A percentile compares a stretch with the other conserved stretches of the same genome.
Conservation (phyloP, 208 protist species). For the Trichomonas vaginalis region DNA sequence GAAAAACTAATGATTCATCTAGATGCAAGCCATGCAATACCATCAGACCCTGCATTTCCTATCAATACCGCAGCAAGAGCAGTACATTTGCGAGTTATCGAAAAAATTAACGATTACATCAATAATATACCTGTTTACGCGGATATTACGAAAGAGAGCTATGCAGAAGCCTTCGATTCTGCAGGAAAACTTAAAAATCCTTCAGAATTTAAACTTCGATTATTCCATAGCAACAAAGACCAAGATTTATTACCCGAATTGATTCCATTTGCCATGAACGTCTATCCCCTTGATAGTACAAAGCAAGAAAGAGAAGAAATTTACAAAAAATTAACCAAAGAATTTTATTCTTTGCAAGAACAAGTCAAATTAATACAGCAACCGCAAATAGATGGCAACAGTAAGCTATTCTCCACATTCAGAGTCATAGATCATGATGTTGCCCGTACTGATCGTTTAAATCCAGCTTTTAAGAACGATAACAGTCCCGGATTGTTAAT, state of each 20-base stretch:
- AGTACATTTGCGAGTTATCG: neutral
- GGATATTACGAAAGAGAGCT: neutral
- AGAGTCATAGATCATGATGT: slow-evolving; percentile 12
- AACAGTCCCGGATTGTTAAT: neutral
- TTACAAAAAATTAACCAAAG: neutral
- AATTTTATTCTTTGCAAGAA: neutral
- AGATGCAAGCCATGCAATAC: neutral
- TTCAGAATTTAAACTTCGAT: neutral
- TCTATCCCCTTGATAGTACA: neutral
- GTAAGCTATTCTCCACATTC: neutral
- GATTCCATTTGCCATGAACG: neutral
- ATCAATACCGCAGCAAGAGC: neutral
- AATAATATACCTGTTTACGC: neutral
- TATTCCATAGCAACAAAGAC: neutral
- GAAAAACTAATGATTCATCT: neutral
- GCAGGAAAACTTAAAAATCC: neutral
- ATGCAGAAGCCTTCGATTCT: neutral
- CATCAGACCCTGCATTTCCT: neutral
- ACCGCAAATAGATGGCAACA: neutral
- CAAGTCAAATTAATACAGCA: neutral
- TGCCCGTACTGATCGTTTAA: neutral
- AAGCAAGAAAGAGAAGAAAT: neutral
- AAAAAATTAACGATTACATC: neutral
- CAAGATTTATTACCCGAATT: neutral
- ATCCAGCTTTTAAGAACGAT: neutral